Base-by-base conservation (phyloP, 2,329 filamentous ascomycete genomes). In the Arthrobotrys iridis region DNA sequence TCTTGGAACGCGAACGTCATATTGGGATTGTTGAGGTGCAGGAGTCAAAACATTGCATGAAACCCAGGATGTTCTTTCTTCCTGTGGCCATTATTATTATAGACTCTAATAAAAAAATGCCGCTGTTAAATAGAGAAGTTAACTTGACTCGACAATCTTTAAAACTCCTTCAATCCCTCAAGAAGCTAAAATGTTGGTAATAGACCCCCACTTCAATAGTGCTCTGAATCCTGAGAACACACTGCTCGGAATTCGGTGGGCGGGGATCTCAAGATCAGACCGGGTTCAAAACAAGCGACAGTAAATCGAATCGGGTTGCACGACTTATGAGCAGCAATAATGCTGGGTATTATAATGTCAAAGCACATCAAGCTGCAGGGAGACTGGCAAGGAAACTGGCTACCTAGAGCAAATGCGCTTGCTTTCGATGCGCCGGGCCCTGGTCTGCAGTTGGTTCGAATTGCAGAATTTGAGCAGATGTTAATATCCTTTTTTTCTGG, bases 301-400 rank as follows among this genome's bases (percentile, higher is more conserved):
- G 50, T 18, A 46, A 45, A 60, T 41, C 43, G 43, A 59, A 50
- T 63, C 48, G 58, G 68, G 52, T 66, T 57, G 50, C 33, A n/a
- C 41, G 30, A 50, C 58, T 50, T 48, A 28, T 59, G 40, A 62
- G 22, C 37, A 35, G 45, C 40, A 20, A 72, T 72, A 72, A 15
- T 33, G 26, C 58, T 24, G n/a, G 46, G 22, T 66, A 55, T 57
- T 74, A 74, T 74, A 74, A 62, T 33, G 62, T 74, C 70, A 74
- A 67, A 74, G 70, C 70, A 67, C 70, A 66, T 6, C 28, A 35
- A 55, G 57, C 20, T 40, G 52, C 52, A 66, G 52, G 57, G 46
- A 63, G 24, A 55, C 65, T 8, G 43, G 35, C 24, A 13, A 4
- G 18, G 15, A 24, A 52, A 43, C 15, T 67, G 62, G 70, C 55